Evolutionary conservation across 164 flowering plant genomes (phyloP), one percentile per base, ranked within the genome.

Genomic region (Amborella trichopoda): DNA sequence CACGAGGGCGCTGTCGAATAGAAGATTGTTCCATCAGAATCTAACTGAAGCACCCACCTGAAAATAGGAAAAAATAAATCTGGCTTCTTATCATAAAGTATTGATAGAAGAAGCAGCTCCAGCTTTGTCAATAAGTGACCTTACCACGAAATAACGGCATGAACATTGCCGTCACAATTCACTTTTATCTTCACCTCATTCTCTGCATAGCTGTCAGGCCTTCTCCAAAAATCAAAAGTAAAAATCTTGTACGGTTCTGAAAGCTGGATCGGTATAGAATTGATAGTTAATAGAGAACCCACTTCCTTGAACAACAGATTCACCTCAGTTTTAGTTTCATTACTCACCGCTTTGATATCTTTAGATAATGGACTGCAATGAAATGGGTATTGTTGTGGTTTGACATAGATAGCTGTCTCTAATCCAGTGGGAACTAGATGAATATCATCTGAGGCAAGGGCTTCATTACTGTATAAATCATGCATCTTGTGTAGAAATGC

Each of bases 11-110:
- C 86, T 36, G 98, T 86, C 24, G 96, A 80, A 65, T 90, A 90
- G 61, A 79, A 80, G 50, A 78, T 61, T 44, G 75, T 67, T 54
- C 91, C 98, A 56, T 81, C 94, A 46, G 48, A 58, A 60, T 90
- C 98, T 62, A 90, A 87, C 63, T 90, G 96, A 65, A 90, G 93
- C 40, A 71, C 52, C 98, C 98, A 90, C 98, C 98, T 90, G 56
- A 42, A 58, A 18, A 40, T 42, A 32, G 59, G 19, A 47, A n/a
- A n/a, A n/a, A n/a, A n/a, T n/a, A 37, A 37, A 37, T 37, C 19
- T 14, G 19, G 2, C 6, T 21, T 5, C 2, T 8, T 8, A 37
- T 37, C 40, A 37, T 8, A 18, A 37, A 37, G 2, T 21, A 4
- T 1, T 37, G 6, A 37, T n/a, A 37, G n/a, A 1, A 5, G n/a